These are phyloP conservation scores for Castanopsis chinensis DNA, from an alignment of 306 rosid genomes.

Conservation along the genomic window DNA sequence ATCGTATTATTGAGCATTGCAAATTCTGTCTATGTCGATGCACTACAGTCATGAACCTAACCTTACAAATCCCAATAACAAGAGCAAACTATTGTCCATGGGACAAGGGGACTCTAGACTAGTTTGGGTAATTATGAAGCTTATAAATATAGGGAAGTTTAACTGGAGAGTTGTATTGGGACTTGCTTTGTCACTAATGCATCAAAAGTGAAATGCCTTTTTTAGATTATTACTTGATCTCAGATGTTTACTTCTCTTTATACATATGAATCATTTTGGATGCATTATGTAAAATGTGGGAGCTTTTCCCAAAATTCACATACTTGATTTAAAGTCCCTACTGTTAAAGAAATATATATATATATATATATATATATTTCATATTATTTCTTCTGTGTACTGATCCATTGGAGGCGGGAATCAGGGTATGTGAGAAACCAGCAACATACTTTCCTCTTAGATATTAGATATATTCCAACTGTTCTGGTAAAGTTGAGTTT, in stretches of 20 bases:
- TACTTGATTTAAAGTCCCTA: neutral
- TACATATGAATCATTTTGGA: neutral
- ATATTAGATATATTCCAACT: neutral
- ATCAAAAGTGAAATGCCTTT: neutral
- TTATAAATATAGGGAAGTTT: neutral
- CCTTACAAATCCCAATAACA: neutral
- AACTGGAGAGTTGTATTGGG: neutral
- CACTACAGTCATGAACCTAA: neutral
- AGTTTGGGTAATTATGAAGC: neutral
- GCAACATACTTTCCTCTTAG: neutral
- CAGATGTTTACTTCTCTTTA: neutral
- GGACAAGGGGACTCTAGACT: neutral
- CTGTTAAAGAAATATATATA: neutral
- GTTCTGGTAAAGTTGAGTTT: neutral
- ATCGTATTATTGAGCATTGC: neutral
- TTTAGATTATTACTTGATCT: neutral
- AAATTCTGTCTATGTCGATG: neutral
- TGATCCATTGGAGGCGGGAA: neutral
- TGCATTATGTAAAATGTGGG: neutral
- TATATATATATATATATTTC: too few relatives aligned
- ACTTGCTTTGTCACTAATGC: neutral
- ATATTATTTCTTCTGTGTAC: neutral
- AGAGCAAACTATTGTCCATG: neutral
- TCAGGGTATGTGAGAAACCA: neutral
- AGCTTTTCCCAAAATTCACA: neutral